Conservation (phyloP, 352 stramenopile genomes). For the Globisporangium mamillatum region DNA sequence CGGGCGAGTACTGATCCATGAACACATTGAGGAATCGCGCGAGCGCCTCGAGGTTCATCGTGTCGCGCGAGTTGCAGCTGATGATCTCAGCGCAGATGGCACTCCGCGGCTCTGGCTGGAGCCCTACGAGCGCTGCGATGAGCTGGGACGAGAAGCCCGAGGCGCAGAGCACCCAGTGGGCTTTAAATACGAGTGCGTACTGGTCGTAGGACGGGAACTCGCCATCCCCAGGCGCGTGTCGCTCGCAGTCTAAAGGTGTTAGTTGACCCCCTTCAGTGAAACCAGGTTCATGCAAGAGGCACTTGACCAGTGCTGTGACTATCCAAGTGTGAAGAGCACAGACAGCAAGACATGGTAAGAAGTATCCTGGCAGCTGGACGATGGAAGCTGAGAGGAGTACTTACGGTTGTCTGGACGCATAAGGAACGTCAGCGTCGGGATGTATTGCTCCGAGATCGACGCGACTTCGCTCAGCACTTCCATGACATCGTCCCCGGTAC, state of each 20-base stretch:
- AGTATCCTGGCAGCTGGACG: not conserved
- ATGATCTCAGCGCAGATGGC: constrained; percentile 35
- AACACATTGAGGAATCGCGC: constrained; percentile 54
- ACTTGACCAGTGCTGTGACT: constrained; percentile 48
- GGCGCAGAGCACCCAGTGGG: constrained; percentile 60
- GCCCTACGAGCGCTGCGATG: constrained; percentile 50
- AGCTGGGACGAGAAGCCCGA: constrained; percentile 62
- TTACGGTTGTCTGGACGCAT: constrained; percentile 59
- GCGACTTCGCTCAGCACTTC: constrained; percentile 47
- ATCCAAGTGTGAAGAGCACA: not conserved
- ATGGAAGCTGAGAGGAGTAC: not conserved
- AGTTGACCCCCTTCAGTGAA: not conserved
- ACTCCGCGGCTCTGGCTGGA: constrained; percentile 27
- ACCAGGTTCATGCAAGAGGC: constrained; percentile 42
- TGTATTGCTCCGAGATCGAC: constrained; percentile 52
- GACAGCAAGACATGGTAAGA: not conserved
- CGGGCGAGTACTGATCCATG: constrained; percentile 71
- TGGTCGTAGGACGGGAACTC: constrained; percentile 54
- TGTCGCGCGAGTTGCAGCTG: constrained; percentile 47
- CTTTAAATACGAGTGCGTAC: constrained; percentile 56
- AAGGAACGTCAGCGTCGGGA: constrained; percentile 57
- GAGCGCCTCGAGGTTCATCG: constrained; percentile 66
- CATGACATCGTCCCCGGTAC: constrained; percentile 39
- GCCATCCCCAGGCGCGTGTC: constrained; percentile 10
- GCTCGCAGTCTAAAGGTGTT: constrained; percentile 19